A percentile compares a stretch with the other conserved stretches of the same genome.
phyloP scores from a whole-genome alignment of 768 basidiomycete genomes.

The Leucosporidium scottii region DNA sequence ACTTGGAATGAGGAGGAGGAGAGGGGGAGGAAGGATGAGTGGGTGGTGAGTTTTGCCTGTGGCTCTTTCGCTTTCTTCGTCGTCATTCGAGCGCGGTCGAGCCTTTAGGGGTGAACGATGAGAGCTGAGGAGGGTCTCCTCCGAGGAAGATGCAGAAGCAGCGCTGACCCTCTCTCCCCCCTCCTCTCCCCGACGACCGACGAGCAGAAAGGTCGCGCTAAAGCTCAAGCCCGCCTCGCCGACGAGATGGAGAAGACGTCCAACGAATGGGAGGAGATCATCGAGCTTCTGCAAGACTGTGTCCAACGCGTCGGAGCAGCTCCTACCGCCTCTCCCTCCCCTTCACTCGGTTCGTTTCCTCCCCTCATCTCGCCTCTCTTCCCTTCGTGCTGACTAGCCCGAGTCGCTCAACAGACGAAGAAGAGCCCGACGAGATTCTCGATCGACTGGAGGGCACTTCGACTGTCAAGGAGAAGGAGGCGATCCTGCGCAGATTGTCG shows the following conservation, averaged over 20 bases:
- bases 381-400: too few species aligned
- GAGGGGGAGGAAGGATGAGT: slow-evolving; percentile 28
- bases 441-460: slow-evolving; percentile 14
- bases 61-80: neutral
- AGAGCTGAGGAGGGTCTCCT: too few species aligned
- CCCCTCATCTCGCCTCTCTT: too few species aligned
- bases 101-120: too few species aligned
- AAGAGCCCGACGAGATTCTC: slow-evolving; percentile 30
- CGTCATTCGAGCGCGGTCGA: too few species aligned
- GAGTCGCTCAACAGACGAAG: neutral
- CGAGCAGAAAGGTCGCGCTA: slow-evolving; percentile 9
- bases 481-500: slow-evolving; percentile 8
- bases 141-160: too few species aligned
- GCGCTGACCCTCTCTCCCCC: neutral
- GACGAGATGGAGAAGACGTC: slow-evolving; percentile 13
- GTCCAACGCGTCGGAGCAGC: neutral
- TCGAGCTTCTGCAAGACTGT: slow-evolving; percentile 25
- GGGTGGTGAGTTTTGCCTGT: slow-evolving; percentile 12
- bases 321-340: neutral
- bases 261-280: slow-evolving; percentile 17
- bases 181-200: too few species aligned
- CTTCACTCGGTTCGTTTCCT: neutral
- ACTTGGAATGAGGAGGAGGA: slow-evolving; percentile 67
- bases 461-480: slow-evolving; percentile 5
- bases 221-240: slow-evolving; percentile 1